phyloP scores from a whole-genome alignment of 2,329 filamentous ascomycete species.

The Cladosporium oxysporum region DNA sequence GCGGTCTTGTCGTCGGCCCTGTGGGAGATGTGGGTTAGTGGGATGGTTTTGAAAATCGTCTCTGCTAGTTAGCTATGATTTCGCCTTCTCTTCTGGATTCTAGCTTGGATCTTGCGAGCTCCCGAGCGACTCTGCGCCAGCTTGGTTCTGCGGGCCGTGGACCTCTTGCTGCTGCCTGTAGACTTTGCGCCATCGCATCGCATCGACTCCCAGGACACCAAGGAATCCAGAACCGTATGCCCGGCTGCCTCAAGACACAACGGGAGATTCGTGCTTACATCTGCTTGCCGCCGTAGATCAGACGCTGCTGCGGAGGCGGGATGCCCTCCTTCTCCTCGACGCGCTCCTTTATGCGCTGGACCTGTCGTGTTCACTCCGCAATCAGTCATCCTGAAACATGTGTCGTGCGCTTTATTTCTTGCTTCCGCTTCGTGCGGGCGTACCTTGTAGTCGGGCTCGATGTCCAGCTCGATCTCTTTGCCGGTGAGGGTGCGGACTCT shows the following conservation, averaged over 20 bases:
- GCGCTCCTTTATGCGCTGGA: constrained; percentile 95
- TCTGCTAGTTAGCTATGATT: neutral
- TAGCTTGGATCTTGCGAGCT: neutral
- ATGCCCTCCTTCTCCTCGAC: constrained; percentile 99
- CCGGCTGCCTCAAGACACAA: neutral
- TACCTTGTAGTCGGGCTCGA: constrained; percentile 92
- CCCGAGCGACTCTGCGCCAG: neutral
- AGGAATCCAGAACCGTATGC: neutral
- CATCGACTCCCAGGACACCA: no score
- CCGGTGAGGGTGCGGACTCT: constrained; percentile 97
- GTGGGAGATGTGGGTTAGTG: neutral
- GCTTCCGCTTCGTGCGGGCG: constrained; percentile 20
- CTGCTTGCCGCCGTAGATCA: constrained; percentile 97
- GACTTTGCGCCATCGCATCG: neutral
- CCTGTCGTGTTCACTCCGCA: constrained; percentile 51
- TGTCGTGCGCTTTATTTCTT: neutral
- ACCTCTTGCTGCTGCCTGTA: neutral
- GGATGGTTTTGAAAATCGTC: neutral
- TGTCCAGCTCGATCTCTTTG: constrained; percentile 98
- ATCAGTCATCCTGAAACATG: neutral
- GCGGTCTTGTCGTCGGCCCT: constrained; percentile 97
- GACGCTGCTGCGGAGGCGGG: constrained; percentile 89
- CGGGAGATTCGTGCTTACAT: constrained; percentile 61
- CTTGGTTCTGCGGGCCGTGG: neutral
- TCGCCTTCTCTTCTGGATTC: neutral